Percentiles rank a stretch among this genome's conserved stretches.
These are phyloP conservation scores for Sugiyamaella xylanicola DNA, from an alignment of 1,139 yeast genomes.

Conservation along the genomic window DNA sequence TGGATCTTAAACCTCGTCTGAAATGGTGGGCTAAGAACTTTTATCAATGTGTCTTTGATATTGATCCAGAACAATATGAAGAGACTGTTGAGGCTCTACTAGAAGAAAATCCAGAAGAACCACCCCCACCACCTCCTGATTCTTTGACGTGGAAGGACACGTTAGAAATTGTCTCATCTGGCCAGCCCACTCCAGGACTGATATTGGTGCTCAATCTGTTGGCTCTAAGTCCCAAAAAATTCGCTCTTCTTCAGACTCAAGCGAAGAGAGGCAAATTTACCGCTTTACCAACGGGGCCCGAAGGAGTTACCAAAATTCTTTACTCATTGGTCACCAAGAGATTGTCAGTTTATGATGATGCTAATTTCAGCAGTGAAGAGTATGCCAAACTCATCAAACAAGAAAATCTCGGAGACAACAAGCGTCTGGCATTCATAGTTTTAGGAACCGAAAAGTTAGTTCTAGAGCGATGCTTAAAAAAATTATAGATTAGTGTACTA, in stretches of 20 bases:
- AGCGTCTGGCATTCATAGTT: conserved; percentile 34
- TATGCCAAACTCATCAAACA: conserved; percentile 32
- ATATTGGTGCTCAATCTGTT: conserved; percentile 45
- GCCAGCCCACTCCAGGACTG: conserved; percentile 47
- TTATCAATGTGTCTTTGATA: conserved; percentile 42
- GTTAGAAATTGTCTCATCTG: conserved; percentile 40
- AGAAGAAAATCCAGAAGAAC: conserved; percentile 17
- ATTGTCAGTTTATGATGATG: conserved; percentile 37
- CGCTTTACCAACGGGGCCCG: conserved; percentile 24
- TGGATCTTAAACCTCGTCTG: conserved; percentile 49
- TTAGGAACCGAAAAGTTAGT: conserved; percentile 42
- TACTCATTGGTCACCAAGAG: conserved; percentile 32
- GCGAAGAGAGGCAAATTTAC: conserved; percentile 30
- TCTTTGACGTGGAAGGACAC: conserved; percentile 30
- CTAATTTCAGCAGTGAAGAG: conserved; percentile 35
- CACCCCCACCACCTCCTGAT: conserved; percentile 29
- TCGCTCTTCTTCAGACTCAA: conserved; percentile 27
- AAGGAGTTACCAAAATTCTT: conserved; percentile 26
- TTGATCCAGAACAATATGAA: conserved; percentile 46
- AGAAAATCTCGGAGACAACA: conserved; percentile 22
- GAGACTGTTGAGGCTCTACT: conserved; percentile 33
- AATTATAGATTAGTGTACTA: conserved; percentile 3
- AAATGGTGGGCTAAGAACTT: conserved; percentile 68
- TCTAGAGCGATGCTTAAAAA: conserved; percentile 31
- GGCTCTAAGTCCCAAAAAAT: conserved; percentile 36